These are phyloP conservation scores for Picochlorum sp. DNA, from an alignment of 139 green algal species.

Conservation along the genomic window DNA sequence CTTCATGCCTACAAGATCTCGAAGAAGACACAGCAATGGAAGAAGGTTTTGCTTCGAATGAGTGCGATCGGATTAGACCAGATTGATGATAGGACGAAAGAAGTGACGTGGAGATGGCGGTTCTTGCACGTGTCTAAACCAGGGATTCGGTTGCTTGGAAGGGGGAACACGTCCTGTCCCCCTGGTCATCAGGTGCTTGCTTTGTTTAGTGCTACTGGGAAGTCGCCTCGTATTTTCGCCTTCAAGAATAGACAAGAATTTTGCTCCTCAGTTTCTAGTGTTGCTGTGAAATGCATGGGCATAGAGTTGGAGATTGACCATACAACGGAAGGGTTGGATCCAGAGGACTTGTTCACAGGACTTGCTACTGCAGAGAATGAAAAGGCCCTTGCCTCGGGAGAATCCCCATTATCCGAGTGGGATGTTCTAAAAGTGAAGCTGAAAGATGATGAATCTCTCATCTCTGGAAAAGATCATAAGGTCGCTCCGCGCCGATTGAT, in stretches of 20 bases:
- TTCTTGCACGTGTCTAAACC: constrained; percentile 23
- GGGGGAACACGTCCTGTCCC: constrained; percentile 27
- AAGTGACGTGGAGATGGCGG: neutral
- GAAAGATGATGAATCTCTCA: neutral
- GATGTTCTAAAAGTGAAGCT: constrained; percentile 33
- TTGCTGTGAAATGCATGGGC: constrained; percentile 25
- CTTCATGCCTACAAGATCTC: constrained; percentile 27
- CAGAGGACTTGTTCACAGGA: constrained; percentile 16
- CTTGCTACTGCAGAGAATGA: constrained; percentile 22
- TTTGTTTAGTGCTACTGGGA: constrained; percentile 32
- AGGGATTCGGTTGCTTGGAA: constrained; percentile 43
- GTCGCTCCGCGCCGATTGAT: constrained; percentile 41
- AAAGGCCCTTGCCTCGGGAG: constrained; percentile 12
- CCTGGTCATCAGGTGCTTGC: constrained; percentile 33
- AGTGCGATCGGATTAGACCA: constrained; percentile 8
- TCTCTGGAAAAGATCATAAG: neutral
- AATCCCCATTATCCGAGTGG: constrained; percentile 51
- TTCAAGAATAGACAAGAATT: constrained; percentile 19
- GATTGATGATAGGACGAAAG: too few relatives aligned
- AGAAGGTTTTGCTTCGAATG: constrained; percentile 38
- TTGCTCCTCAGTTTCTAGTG: constrained; percentile 16
- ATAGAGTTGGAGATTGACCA: constrained; percentile 21
- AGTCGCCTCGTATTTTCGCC: constrained; percentile 41
- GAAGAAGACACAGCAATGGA: constrained; percentile 32
- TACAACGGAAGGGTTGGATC: neutral